Conservation (phyloP, 2,329 filamentous ascomycete genomes). For the Sclerotinia nivalis region DNA sequence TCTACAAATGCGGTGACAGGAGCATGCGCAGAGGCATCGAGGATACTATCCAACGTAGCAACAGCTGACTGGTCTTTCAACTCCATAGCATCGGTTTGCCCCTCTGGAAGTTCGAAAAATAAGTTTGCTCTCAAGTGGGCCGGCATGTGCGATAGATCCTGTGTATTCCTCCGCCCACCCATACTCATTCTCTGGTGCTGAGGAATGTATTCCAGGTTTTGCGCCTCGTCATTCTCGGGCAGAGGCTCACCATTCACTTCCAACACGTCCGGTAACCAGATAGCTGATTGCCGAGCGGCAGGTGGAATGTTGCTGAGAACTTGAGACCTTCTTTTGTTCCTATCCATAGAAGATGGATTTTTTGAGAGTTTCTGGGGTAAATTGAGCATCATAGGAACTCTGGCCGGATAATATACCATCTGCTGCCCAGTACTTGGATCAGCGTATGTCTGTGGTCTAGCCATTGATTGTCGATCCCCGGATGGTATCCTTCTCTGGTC, state of each 20-base stretch:
- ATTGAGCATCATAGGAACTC: conserved; percentile 90
- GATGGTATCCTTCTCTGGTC: conserved; percentile 25
- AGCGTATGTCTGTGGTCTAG: conserved; percentile 57
- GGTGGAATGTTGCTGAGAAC: conserved; percentile 64
- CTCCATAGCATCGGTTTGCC: conserved; percentile 53
- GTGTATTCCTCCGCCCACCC: conserved; percentile 38
- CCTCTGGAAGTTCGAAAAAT: conserved; percentile 76
- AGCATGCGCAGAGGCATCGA: conserved; percentile 84
- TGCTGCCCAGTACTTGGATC: conserved; percentile 67
- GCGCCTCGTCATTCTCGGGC: conserved; percentile 32
- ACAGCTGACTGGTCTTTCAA: conserved; percentile 79
- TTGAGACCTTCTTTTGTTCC: conserved; percentile 72
- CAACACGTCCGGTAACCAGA: conserved; percentile 42
- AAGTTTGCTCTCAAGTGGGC: conserved; percentile 86
- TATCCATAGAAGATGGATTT: conserved; percentile 61
- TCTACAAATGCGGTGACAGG: conserved; percentile 92
- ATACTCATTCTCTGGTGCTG: conserved; percentile 41
- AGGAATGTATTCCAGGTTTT: conserved; percentile 39
- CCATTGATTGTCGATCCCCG: conserved; percentile 34
- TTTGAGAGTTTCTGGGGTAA: conserved; percentile 85
- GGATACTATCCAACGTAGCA: conserved; percentile 84
- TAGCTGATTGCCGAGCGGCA: conserved; percentile 45
- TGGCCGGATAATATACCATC: conserved; percentile 95
- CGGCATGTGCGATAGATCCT: conserved; percentile 60
- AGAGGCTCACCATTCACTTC: conserved; percentile 33